These are phyloP conservation scores for Claviceps pusilla DNA, from an alignment of 2,329 filamentous ascomycete species.

Conservation along the genomic window DNA sequence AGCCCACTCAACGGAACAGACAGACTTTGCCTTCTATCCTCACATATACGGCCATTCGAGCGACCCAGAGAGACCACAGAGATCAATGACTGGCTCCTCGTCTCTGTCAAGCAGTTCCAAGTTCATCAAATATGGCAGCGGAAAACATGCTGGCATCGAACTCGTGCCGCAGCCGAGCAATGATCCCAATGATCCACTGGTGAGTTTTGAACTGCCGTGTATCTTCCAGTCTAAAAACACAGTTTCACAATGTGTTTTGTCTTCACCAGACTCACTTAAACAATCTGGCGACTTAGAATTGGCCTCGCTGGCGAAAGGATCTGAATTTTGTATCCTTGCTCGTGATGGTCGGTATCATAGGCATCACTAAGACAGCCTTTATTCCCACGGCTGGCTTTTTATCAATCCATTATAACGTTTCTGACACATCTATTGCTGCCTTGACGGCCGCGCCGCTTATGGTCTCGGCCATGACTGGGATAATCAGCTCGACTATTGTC, in stretches of 20 bases:
- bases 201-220: slow-evolving; percentile 16
- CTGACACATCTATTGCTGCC: slow-evolving; percentile 32
- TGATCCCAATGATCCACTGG: slow-evolving; percentile 37
- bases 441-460: slow-evolving; percentile 39
- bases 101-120: slow-evolving; percentile 11
- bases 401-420: slow-evolving; percentile 25
- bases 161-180: slow-evolving; percentile 41
- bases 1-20: neutral
- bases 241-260: too few relatives aligned
- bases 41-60: neutral
- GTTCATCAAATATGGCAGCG: slow-evolving; percentile 32
- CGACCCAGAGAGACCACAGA: neutral
- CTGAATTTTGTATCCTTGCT: slow-evolving; percentile 31
- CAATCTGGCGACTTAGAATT: slow-evolving; percentile 28
- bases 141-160: slow-evolving; percentile 28
- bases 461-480: slow-evolving; percentile 30
- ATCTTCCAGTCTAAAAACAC: too few relatives aligned
- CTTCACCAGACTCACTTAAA: neutral
- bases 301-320: slow-evolving; percentile 39
- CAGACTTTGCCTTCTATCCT: neutral
- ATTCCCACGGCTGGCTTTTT: slow-evolving; percentile 32
- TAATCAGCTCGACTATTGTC: slow-evolving; percentile 26
- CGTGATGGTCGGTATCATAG: slow-evolving; percentile 29
- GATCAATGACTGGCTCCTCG: slow-evolving; percentile 5
- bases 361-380: slow-evolving; percentile 40